phyloP scores from a whole-genome alignment of 2,329 filamentous ascomycete genomes.

The Colletotrichum shisoi region DNA sequence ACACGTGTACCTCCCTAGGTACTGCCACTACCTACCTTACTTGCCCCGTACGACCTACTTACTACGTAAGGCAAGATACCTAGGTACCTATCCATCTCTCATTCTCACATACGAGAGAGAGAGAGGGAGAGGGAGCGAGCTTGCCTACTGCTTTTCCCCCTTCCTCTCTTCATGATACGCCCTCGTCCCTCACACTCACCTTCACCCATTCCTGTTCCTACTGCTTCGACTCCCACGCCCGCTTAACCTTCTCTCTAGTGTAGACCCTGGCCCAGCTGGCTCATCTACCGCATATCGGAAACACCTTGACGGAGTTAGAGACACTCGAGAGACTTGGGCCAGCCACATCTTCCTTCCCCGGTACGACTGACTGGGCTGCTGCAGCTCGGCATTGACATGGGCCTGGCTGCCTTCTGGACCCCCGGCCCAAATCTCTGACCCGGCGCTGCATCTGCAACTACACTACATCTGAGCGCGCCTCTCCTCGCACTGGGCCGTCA shows the following conservation, averaged over 20 bases:
- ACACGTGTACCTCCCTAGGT: too few relatives aligned
- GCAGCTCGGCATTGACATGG: slow-evolving; percentile 33
- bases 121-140: neutral
- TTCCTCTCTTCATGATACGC: neutral
- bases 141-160: neutral
- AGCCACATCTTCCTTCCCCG: slow-evolving; percentile 24
- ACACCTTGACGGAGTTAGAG: slow-evolving; percentile 22
- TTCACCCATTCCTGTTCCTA: slow-evolving; percentile 20
- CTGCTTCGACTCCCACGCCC: slow-evolving; percentile 19
- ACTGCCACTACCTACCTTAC: too few relatives aligned
- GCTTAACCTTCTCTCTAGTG: slow-evolving; percentile 4
- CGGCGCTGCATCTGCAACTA: slow-evolving; percentile 16
- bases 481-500: slow-evolving; percentile 1
- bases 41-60: too few relatives aligned
- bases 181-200: neutral
- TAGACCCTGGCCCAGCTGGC: neutral
- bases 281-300: slow-evolving; percentile 16
- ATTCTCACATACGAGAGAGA: neutral
- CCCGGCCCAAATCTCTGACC: slow-evolving; percentile 30
- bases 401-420: slow-evolving; percentile 33
- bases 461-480: slow-evolving; percentile 32
- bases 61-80: neutral
- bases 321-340: slow-evolving; percentile 20
- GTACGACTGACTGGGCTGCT: slow-evolving; percentile 11
- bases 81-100: neutral